Conservation (phyloP, 139 green algal species). For the Chlorella ohadii region DNA sequence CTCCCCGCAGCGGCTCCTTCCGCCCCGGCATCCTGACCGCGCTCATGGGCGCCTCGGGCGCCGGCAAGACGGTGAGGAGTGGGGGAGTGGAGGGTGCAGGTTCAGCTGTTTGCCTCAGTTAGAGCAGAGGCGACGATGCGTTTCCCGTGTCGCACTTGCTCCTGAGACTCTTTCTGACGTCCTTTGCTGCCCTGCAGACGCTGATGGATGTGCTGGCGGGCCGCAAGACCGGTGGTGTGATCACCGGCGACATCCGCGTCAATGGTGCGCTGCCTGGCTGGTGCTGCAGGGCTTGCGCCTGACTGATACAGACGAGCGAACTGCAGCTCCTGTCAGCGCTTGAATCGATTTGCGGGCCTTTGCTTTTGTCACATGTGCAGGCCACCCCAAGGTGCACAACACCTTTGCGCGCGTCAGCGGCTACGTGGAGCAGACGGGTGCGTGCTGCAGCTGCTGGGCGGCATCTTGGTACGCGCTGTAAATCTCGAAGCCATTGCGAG, state of each 20-base stretch:
- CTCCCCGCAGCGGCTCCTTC: neutral
- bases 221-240: constrained; percentile 55
- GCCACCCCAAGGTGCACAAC: constrained; percentile 54
- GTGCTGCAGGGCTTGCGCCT: no score
- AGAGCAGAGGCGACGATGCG: no score
- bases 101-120: no score
- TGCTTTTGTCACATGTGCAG: no score
- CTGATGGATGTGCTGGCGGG: constrained; percentile 70
- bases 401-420: constrained; percentile 66
- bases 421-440: constrained; percentile 49
- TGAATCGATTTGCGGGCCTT: no score
- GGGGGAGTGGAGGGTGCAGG: no score
- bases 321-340: no score
- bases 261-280: constrained; percentile 31
- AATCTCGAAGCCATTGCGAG: no score
- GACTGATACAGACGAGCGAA: no score
- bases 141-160: no score
- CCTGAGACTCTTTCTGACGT: no score
- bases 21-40: constrained; percentile 57
- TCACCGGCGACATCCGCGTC: constrained; percentile 65
- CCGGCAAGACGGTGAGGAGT: constrained; percentile 67
- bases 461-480: no score
- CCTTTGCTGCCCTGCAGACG: constrained; percentile 1
- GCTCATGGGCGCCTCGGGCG: constrained; percentile 60
- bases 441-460: neutral